These are phyloP conservation scores for Collybia mongolica DNA, from an alignment of 768 basidiomycete species.

Conservation along the genomic window DNA sequence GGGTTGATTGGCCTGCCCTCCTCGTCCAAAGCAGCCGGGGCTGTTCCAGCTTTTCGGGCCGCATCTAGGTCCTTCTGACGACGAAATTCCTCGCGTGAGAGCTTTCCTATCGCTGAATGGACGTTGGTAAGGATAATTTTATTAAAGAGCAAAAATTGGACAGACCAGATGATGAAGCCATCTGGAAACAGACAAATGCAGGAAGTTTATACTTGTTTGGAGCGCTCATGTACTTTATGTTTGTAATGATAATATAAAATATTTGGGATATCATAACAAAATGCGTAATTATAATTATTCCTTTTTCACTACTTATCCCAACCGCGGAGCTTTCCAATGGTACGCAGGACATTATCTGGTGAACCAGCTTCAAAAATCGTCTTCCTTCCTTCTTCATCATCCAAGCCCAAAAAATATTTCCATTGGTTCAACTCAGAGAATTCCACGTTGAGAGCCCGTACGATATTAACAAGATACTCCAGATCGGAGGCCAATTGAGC, in stretches of 20 bases:
- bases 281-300: too few relatives aligned
- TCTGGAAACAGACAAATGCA: conserved; percentile 9
- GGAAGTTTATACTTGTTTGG: not conserved
- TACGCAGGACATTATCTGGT: conserved; percentile 31
- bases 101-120: conserved; percentile 63
- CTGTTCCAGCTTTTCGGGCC: conserved; percentile 97
- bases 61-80: conserved; percentile 97
- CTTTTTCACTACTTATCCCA: conserved; percentile 15
- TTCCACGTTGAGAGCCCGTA: conserved; percentile 88
- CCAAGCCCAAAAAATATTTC: conserved; percentile 68
- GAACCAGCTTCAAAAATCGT: conserved; percentile 24
- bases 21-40: conserved; percentile 92
- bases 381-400: conserved; percentile 46
- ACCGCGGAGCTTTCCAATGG: conserved; percentile 29
- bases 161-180: conserved; percentile 44
- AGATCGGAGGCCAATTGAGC: conserved; percentile 87
- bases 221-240: not conserved
- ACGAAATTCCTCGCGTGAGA: conserved; percentile 92
- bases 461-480: conserved; percentile 88
- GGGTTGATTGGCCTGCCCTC: conserved; percentile 97
- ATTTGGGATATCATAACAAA: too few relatives aligned
- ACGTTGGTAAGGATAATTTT: conserved; percentile 11
- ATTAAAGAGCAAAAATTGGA: not conserved
- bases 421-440: conserved; percentile 77
- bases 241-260: too few relatives aligned